Evolutionary conservation across 1,284 basidiomycete genomes (phyloP), one percentile per base, ranked within the genome.

Genomic region (Apiotrichum sp.): DNA sequence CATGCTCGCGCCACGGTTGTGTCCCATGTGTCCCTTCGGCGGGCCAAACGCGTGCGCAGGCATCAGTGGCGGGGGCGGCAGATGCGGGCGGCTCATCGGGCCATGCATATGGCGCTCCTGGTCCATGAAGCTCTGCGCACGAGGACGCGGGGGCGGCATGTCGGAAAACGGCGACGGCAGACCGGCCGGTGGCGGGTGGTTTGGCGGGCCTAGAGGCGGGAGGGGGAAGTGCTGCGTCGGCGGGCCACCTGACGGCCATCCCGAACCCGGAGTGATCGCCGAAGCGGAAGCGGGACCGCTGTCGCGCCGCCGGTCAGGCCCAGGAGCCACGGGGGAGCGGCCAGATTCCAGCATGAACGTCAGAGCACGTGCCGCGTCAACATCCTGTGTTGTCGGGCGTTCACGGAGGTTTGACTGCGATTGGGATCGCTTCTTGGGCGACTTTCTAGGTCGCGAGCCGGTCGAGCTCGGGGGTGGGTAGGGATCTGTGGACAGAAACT

Each of bases 341-440:
- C 58, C 63, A 3, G 62, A 60, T n/a, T 63, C 68, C 5, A 72
- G 61, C 71, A 75, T 72, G 13, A 57, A 67, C 4, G 73, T 69
- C 4, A 75, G 49, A 0, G 73, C 73, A 41, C 68, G 69, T 2
- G 73, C 73, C 2, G 73, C 73, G 56, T 75, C 69, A 22, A 75
- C 69, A 54, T 75, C 73, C 55, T 73, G 73, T 7, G 60, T 65
- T 7, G 70, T 69, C 2, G 70, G 55, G 7, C 56, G 53, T 34
- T 56, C 56, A 38, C 61, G 59, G n/a, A 62, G 52, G 48, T 65
- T 61, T 10, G 70, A 72, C 55, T 75, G 72, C 6, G 62, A 65
- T 52, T 72, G 65, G 5, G 67, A 69, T 41, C 73, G 64, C 53
- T 69, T 70, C 65, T 73, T 73, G 35, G 67, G 36, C 2, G 35